phyloP scores from a whole-genome alignment of 257 asterid genomes.

The Lantana camara region DNA sequence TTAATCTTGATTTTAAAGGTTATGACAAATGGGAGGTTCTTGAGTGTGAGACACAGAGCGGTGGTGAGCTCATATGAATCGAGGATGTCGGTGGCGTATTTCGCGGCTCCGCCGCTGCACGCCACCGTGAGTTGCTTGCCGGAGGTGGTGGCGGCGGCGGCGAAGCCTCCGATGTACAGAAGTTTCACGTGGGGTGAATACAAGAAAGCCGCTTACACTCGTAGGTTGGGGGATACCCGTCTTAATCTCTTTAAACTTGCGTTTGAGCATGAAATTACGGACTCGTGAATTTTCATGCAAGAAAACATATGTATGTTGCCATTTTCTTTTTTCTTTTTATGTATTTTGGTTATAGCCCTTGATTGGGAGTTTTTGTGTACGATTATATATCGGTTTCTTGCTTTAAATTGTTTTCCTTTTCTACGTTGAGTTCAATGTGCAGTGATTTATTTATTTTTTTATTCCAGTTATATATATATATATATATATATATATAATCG shows the following conservation, averaged over 20 bases:
- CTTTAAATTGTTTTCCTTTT: no score
- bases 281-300: no score
- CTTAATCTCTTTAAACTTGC: slow-evolving; percentile 36
- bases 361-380: background rate
- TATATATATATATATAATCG: no score
- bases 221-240: slow-evolving; percentile 52
- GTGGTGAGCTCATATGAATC: slow-evolving; percentile 40
- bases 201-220: slow-evolving; percentile 51
- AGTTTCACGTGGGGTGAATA: slow-evolving; percentile 63
- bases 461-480: background rate
- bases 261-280: no score
- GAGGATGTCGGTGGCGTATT: slow-evolving; percentile 65
- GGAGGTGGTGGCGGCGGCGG: slow-evolving; percentile 26
- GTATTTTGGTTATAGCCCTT: no score
- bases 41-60: slow-evolving; percentile 70
- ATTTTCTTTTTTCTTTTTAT: no score
- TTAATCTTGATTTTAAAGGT: no score
- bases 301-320: no score
- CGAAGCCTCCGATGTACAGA: slow-evolving; percentile 40
- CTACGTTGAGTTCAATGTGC: no score
- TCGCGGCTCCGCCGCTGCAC: slow-evolving; percentile 57
- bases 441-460: background rate
- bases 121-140: slow-evolving; percentile 44
- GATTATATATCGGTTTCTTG: background rate
- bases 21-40: slow-evolving; percentile 65